phyloP scores from a whole-genome alignment of 2,329 filamentous ascomycete species.

The Lasiodiplodia theobromae region DNA sequence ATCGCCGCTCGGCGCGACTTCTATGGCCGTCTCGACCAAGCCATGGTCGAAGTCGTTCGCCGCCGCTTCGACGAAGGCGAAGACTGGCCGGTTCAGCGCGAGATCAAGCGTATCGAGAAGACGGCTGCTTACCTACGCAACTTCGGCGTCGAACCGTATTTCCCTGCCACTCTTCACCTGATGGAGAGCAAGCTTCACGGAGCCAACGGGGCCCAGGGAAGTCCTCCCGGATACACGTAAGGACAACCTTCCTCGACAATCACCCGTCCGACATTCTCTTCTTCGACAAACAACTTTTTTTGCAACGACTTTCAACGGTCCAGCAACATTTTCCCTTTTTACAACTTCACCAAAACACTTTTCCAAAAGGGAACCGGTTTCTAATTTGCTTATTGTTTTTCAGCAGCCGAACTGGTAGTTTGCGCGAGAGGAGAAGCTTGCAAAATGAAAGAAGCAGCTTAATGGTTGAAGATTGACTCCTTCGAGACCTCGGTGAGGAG shows the following conservation, averaged over 20 bases:
- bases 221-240: conserved; percentile 30
- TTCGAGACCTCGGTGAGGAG: conserved; percentile 25
- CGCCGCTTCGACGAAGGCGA: conserved; percentile 60
- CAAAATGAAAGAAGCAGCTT: conserved; percentile 16
- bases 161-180: conserved; percentile 58
- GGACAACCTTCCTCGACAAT: conserved; percentile 9
- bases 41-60: conserved; percentile 61
- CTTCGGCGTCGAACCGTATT: conserved; percentile 62
- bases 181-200: conserved; percentile 45
- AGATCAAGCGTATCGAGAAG: conserved; percentile 64
- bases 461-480: conserved; percentile 23
- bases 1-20: conserved; percentile 57
- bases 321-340: conserved; percentile 18
- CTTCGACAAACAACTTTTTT: conserved; percentile 15
- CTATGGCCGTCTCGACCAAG: conserved; percentile 56
- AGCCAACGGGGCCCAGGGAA: conserved; percentile 20
- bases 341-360: conserved; percentile 17
- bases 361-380: conserved; percentile 4
- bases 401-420: conserved; percentile 19
- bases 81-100: conserved; percentile 59
- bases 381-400: conserved; percentile 25
- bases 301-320: conserved; percentile 21
- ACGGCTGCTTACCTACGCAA: conserved; percentile 60
- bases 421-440: conserved; percentile 17
- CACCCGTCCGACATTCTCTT: conserved; percentile 9